A percentile compares a stretch with the other conserved stretches of the same genome.
Conservation (phyloP, 73 alveolate genomes). For the Paramecium pentaurelia region DNA sequence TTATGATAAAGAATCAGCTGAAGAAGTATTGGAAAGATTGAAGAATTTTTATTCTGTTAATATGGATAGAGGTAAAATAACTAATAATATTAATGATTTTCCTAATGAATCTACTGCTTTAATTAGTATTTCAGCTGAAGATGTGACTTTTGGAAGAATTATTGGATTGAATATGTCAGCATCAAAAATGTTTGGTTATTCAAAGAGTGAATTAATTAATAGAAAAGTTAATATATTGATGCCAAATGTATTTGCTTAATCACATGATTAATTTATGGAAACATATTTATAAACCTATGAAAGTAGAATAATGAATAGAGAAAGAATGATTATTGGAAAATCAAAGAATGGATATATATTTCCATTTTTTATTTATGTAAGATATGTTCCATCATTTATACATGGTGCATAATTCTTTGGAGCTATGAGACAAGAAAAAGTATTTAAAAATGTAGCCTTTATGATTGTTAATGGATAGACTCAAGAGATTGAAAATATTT, state of each 20-base stretch:
- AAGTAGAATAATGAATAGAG: conserved; percentile 57
- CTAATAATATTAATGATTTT: conserved; percentile 58
- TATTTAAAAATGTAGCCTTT: conserved; percentile 40
- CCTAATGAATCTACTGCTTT: conserved; percentile 61
- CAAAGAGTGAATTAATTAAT: conserved; percentile 51
- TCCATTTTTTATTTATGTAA: conserved; percentile 51
- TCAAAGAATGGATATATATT: conserved; percentile 57
- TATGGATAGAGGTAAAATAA: conserved; percentile 56
- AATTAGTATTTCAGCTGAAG: conserved; percentile 63
- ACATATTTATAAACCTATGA: conserved; percentile 49
- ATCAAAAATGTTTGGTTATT: conserved; percentile 56
- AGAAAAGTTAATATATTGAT: conserved; percentile 51
- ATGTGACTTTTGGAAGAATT: conserved; percentile 61
- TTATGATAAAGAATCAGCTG: conserved; percentile 57
- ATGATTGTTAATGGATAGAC: conserved; percentile 46
- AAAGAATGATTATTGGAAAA: conserved; percentile 54
- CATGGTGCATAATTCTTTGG: conserved; percentile 58
- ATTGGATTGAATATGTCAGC: conserved; percentile 55
- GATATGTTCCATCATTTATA: conserved; percentile 58
- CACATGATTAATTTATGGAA: conserved; percentile 60
- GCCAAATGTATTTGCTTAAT: conserved; percentile 60
- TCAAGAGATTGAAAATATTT: conserved; percentile 43
- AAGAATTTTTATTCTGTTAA: conserved; percentile 42
- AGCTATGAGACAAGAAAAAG: conserved; percentile 53
- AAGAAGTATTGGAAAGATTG: conserved; percentile 46